Evolutionary conservation across 805 yeast genomes (phyloP).

Genomic region (Monosporozyma servazzii): DNA sequence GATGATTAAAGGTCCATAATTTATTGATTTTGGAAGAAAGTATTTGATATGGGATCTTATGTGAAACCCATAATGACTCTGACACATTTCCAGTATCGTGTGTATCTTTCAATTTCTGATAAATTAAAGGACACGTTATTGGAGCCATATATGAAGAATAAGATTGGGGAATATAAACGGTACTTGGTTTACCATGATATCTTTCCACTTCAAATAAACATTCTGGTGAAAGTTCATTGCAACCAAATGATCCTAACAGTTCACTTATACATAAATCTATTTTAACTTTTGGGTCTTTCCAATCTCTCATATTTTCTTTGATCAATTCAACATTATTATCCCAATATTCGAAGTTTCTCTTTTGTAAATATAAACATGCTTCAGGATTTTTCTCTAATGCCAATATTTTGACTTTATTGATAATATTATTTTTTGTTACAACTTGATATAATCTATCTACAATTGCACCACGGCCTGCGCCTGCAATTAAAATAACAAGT

Average conservation of each 20-base stretch:
- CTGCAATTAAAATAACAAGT: constrained; percentile 51
- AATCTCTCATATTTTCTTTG: constrained; percentile 48
- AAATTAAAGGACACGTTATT: constrained; percentile 47
- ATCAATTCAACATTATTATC: constrained; percentile 40
- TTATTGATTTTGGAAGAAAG: constrained; percentile 40
- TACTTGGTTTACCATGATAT: constrained; percentile 33
- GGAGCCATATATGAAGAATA: constrained; percentile 61
- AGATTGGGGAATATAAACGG: constrained; percentile 53
- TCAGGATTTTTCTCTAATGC: constrained; percentile 69
- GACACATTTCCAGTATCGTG: constrained; percentile 6
- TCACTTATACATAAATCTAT: constrained; percentile 68
- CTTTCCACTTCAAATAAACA: constrained; percentile 43
- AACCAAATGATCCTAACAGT: constrained; percentile 83
- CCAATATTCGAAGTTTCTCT: constrained; percentile 48
- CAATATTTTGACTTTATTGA: constrained; percentile 28
- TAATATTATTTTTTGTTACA: constrained; percentile 7
- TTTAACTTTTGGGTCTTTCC: constrained; percentile 32
- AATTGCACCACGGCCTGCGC: constrained; percentile 85
- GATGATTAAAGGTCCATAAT: constrained; percentile 58
- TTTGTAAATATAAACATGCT: constrained; percentile 43
- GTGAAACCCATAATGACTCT: constrained; percentile 41
- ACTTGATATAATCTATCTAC: constrained; percentile 37
- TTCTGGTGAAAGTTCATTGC: constrained; percentile 86
- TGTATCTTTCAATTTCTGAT: constrained; percentile 27
- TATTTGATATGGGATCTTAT: constrained; percentile 34